Evolutionary conservation across 2,329 filamentous ascomycete genomes (phyloP), one percentile per base, ranked within the genome.

Genomic region (Penicillium paneum): DNA sequence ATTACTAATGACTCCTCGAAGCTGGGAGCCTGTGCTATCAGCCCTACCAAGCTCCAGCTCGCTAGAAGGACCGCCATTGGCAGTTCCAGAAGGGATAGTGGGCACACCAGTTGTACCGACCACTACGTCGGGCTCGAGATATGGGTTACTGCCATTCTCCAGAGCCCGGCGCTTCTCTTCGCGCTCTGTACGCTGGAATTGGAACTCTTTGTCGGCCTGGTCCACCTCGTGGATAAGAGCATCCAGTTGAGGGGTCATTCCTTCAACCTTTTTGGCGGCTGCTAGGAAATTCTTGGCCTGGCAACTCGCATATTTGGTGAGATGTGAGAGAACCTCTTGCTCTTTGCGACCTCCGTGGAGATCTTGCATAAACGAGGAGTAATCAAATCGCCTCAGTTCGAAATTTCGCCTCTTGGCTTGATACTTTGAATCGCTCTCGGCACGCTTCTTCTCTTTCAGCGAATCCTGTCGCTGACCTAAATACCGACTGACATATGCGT

Each of bases 301-400:
- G 3, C 88, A 85, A 70, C 96, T 91, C 10, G 95, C 95, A 71
- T 92, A 99, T 69, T 88, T 93, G 1, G 94, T 99, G 31, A 99
- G 80, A 69, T 97, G 90, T 1, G 93, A 97, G 29, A 99, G 76
- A 5, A 99, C 90, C 71, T 99, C 94, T 68, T 97, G 94, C 67
- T 99, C 94, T 71, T 97, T 99, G 59, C 94, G 87, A n/a, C 94
- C 94, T 29, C 94, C 94, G 60, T 97, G 94, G n/a, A 99, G 81
- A 77, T 99, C 94, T 67, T 97, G 93, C 90, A 99, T 96, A 69
- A 97, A 99, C 13, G 91, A 96, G 3, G 93, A 97, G 72, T 99
- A 99, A 73, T 99, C 95, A 67, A 99, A 99, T 10, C 95, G 87
- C 77, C 96, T 97, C 54, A 99, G 81, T 77, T 99, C 94, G 67